Conservation (phyloP, 148 eudicot genomes). For the Nyssa sinensis region DNA sequence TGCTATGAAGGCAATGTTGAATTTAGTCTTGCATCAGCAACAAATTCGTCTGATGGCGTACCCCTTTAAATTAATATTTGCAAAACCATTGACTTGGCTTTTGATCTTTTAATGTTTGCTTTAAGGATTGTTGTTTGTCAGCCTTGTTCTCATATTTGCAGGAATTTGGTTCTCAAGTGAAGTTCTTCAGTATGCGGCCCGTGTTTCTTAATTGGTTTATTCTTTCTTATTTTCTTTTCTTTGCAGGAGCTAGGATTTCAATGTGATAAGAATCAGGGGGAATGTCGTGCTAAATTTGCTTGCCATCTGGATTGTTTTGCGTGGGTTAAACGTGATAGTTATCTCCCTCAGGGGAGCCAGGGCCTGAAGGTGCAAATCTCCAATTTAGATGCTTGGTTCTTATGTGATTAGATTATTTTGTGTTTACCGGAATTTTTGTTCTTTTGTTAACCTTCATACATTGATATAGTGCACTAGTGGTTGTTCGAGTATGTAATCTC, state of each 20-base stretch:
- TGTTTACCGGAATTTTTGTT: neutral
- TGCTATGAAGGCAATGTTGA: neutral
- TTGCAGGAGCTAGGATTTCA: slow-evolving; percentile 88
- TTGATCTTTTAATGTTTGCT: slow-evolving; percentile 5
- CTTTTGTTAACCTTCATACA: neutral
- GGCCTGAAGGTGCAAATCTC: slow-evolving; percentile 75
- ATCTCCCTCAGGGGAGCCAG: slow-evolving; percentile 99
- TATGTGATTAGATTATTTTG: neutral
- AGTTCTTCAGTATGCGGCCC: neutral
- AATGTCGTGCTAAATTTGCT: slow-evolving; percentile 99
- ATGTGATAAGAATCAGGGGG: slow-evolving; percentile 95
- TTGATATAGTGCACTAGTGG: neutral
- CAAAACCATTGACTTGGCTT: neutral
- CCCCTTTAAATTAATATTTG: slow-evolving; percentile 7
- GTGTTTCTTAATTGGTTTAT: neutral
- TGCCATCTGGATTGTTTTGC: slow-evolving; percentile 99
- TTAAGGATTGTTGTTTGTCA: slow-evolving; percentile 10
- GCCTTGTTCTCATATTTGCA: neutral
- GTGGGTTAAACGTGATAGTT: slow-evolving; percentile 99
- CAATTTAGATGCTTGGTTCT: neutral
- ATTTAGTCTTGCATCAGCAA: neutral
- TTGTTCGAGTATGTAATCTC: neutral
- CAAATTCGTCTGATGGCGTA: neutral
- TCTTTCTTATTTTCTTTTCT: slow-evolving; percentile 4
- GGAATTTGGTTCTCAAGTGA: neutral